phyloP scores from a whole-genome alignment of 1,284 basidiomycete genomes.

The Porogramme epimiltina region DNA sequence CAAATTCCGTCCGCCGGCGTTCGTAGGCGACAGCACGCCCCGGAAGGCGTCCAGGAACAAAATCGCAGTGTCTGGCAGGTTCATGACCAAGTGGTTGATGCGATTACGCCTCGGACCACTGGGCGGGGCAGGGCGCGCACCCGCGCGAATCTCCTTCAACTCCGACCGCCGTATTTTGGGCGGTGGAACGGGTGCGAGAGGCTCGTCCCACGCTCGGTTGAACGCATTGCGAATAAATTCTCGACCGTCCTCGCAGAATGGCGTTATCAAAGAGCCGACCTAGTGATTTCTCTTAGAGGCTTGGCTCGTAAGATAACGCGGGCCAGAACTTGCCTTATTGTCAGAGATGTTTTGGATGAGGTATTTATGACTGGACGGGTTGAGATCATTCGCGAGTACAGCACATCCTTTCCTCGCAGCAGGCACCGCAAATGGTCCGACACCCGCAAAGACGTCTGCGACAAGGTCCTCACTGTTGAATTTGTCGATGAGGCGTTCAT shows the following conservation, averaged over 20 bases:
- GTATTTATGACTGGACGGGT: conserved; percentile 85
- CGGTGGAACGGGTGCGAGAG: conserved; percentile 59
- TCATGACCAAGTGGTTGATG: conserved; percentile 94
- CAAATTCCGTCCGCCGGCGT: conserved; percentile 37
- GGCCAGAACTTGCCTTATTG: conserved; percentile 44
- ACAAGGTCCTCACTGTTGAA: conserved; percentile 78
- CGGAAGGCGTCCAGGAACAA: conserved; percentile 89
- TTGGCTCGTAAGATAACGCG: background rate
- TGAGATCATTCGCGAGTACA: conserved; percentile 93
- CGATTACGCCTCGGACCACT: conserved; percentile 44
- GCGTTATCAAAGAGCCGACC: conserved; percentile 70
- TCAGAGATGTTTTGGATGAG: conserved; percentile 71
- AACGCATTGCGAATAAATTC: conserved; percentile 75
- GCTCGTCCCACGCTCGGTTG: conserved; percentile 54
- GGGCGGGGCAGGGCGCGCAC: conserved; percentile 11
- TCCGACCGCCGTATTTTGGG: conserved; percentile 48
- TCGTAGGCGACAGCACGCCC: conserved; percentile 59
- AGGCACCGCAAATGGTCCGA: conserved; percentile 95
- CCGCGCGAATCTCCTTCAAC: conserved; percentile 34
- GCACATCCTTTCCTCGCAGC: conserved; percentile 89
- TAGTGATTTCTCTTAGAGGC: conserved; percentile 32
- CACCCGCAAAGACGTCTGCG: conserved; percentile 95
- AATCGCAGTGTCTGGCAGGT: conserved; percentile 91
- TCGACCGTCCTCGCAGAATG: conserved; percentile 83
- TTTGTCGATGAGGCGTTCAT: conserved; percentile 76